Evolutionary conservation across 148 eudicot genomes (phyloP).

Genomic region (Arbutus unedo): DNA sequence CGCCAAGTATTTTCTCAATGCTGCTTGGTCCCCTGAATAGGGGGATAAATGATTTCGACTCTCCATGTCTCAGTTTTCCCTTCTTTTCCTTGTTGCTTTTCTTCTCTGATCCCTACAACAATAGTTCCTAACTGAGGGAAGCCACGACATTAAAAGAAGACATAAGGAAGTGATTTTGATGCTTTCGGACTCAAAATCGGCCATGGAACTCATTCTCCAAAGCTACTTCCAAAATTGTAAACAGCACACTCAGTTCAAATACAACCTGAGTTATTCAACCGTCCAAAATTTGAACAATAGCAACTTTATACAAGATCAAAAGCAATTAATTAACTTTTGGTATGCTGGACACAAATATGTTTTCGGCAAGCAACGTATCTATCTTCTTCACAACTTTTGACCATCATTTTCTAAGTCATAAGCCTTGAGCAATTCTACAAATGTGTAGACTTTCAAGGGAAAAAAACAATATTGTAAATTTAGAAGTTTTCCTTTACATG

Average conservation of each 20-base stretch:
- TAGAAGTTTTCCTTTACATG: background rate
- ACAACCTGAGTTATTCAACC: background rate
- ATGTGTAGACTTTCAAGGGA: background rate
- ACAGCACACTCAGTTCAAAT: constrained; percentile 1
- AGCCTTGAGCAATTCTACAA: background rate
- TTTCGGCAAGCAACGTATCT: background rate
- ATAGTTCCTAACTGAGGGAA: constrained; percentile 6
- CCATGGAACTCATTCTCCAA: background rate
- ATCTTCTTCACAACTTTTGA: background rate
- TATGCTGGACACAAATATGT: background rate
- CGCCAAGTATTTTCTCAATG: constrained; percentile 88
- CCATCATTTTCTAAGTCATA: constrained; percentile 8
- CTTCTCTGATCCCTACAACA: constrained; percentile 61
- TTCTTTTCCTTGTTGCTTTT: constrained; percentile 69
- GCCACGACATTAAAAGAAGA: background rate
- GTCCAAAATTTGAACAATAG: background rate
- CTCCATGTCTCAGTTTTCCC: constrained; percentile 58
- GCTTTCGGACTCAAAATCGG: background rate
- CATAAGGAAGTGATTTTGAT: background rate
- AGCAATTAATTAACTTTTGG: background rate
- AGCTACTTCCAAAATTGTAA: background rate
- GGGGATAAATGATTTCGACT: constrained; percentile 71
- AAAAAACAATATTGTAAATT: background rate
- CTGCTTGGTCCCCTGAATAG: constrained; percentile 84
- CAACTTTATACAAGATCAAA: background rate